These are phyloP conservation scores for Cornus kousa DNA, from an alignment of 148 eudicot species.

Conservation along the genomic window DNA sequence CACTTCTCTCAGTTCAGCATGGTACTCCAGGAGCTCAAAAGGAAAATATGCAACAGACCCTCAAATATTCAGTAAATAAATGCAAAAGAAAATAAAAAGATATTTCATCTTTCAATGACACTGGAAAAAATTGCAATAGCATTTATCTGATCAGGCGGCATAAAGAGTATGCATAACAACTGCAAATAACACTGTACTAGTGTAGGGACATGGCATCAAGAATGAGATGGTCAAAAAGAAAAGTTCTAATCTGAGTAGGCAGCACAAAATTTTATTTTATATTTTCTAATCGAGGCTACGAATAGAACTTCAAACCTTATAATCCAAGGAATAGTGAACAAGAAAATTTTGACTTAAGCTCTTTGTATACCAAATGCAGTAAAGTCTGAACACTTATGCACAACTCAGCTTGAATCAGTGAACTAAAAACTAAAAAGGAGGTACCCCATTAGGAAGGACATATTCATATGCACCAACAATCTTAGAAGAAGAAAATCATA, in stretches of 20 bases:
- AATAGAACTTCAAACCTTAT: not conserved
- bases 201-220: not conserved
- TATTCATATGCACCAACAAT: not conserved
- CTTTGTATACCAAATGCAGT: not conserved
- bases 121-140: not conserved
- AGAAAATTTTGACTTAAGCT: not conserved
- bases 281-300: not conserved
- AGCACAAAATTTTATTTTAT: not conserved
- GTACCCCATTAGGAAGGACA: not conserved
- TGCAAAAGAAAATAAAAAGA: not conserved
- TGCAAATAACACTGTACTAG: not conserved
- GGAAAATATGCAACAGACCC: not conserved
- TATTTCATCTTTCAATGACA: not conserved
- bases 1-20: not conserved
- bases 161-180: not conserved
- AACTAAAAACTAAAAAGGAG: not conserved
- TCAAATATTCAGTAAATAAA: not conserved
- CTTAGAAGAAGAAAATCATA: not conserved
- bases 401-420: not conserved
- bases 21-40: conserved; percentile 1
- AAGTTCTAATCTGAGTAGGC: not conserved
- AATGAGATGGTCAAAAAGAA: not conserved
- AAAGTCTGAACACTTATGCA: not conserved
- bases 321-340: not conserved
- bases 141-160: not conserved